Conservation (phyloP, 148 eudicot genomes). For the Rhododendron simsii region DNA sequence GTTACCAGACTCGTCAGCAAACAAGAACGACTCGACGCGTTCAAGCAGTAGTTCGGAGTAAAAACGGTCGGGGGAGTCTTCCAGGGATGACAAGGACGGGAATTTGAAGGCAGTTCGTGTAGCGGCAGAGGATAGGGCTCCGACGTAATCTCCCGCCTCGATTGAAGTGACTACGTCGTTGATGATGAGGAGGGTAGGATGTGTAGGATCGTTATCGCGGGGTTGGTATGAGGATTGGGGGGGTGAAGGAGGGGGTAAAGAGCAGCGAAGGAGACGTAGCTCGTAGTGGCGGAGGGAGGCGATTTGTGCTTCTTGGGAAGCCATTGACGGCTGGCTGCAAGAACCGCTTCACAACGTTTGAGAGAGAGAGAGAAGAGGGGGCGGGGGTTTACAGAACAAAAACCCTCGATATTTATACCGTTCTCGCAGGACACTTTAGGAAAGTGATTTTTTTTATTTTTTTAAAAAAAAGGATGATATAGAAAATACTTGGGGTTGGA, state of each 20-base stretch:
- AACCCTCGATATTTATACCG: background rate
- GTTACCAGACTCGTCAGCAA: conserved; percentile 15
- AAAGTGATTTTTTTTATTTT: too few species aligned
- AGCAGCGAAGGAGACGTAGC: conserved; percentile 91
- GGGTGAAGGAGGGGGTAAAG: conserved; percentile 35
- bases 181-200: conserved; percentile 15
- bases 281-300: conserved; percentile 43
- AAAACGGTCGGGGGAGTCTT: conserved; percentile 33
- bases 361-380: background rate
- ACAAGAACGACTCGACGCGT: conserved; percentile 40
- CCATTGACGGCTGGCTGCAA: background rate
- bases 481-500: too few species aligned
- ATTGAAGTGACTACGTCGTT: conserved; percentile 39
- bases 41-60: conserved; percentile 42
- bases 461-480: too few species aligned
- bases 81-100: conserved; percentile 8
- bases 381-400: background rate
- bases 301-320: conserved; percentile 14
- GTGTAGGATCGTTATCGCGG: background rate
- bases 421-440: too few species aligned
- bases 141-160: conserved; percentile 56
- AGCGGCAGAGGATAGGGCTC: conserved; percentile 61
- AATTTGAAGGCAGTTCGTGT: conserved; percentile 29
- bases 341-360: background rate
- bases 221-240: background rate